Evolutionary conservation across 805 yeast species (phyloP).

Genomic region (Starmerella potacharoeniae): DNA sequence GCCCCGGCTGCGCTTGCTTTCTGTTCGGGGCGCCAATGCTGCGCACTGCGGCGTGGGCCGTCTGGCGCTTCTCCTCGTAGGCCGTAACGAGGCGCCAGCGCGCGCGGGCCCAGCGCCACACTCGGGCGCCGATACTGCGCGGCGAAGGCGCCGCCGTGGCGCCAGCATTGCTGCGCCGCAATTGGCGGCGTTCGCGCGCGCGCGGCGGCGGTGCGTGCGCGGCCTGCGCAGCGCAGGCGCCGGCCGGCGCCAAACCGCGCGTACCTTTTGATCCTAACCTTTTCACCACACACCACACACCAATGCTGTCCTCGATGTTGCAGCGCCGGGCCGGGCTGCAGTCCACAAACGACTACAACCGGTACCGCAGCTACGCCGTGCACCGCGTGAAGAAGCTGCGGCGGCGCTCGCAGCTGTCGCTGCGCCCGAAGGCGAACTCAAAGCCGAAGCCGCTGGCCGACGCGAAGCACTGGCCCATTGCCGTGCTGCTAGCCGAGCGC

Average conservation of each 20-base stretch:
- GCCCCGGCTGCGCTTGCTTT: no score
- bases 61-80: no score
- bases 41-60: no score
- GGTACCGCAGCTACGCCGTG: conserved; percentile 53
- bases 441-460: conserved; percentile 36
- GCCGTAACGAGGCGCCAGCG: no score
- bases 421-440: conserved; percentile 46
- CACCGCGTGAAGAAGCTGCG: conserved; percentile 54
- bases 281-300: not conserved
- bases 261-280: not conserved
- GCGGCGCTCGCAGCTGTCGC: conserved; percentile 48
- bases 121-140: no score
- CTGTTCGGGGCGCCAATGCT: no score
- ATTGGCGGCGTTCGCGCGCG: no score
- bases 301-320: conserved; percentile 15
- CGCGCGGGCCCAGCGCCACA: no score
- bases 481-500: conserved; percentile 59
- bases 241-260: not conserved
- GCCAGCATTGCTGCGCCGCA: no score
- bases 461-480: conserved; percentile 42
- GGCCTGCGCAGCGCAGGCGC: not conserved
- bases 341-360: conserved; percentile 55
- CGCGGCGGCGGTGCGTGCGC: no score
- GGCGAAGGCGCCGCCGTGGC: no score
- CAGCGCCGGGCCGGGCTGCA: conserved; percentile 33